Evolutionary conservation across 192 early-diverging fungal species (phyloP), one percentile per base, ranked within the genome.

Genomic region (Mortierella claussenii): DNA sequence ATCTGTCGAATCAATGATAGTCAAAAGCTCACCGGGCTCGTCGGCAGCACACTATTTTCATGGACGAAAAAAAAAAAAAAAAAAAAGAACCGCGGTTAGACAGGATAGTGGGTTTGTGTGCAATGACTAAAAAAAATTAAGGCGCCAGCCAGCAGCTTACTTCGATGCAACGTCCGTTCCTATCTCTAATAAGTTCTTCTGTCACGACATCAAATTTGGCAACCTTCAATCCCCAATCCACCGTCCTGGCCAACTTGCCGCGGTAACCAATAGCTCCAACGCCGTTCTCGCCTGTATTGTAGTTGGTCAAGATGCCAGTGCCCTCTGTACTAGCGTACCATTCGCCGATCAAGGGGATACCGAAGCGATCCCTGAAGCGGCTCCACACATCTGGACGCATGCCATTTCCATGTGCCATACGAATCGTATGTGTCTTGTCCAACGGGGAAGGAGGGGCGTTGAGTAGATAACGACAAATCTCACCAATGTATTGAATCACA

Each of bases 251-350:
- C 12, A 87, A 18, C 0, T 56, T 65, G 5, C 91, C 87, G 42
- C 82, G 51, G 60, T 75, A 83, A 45, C 88, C 91, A 17, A 92
- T 85, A 18, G 88, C 86, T 27, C 90, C 90, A 47, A 80, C 74
- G 45, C 91, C 91, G 31, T 85, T 81, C 7, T 61, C 60, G 24
- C 80, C 79, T 6, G 80, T 81, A 60, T 88, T 88, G 34, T 78
- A 63, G 56, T 86, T 88, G 51, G 83, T 68, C 31, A 55, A 24
- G 31, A 78, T 78, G 36, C 64, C 68, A 27, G 86, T 86, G 36
- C 88, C 88, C 61, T 91, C 91, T 2, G 91, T 92, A 7, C 83
- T 78, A 2, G 81, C 90, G 60, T 92, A 93, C 63, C 89, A 87
- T 53, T 93, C 91, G 52, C 82, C 81, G 32, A 93, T 84, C 31